Base-by-base conservation (phyloP, 176 grass and related monocot species). In the Avena sativa region DNA sequence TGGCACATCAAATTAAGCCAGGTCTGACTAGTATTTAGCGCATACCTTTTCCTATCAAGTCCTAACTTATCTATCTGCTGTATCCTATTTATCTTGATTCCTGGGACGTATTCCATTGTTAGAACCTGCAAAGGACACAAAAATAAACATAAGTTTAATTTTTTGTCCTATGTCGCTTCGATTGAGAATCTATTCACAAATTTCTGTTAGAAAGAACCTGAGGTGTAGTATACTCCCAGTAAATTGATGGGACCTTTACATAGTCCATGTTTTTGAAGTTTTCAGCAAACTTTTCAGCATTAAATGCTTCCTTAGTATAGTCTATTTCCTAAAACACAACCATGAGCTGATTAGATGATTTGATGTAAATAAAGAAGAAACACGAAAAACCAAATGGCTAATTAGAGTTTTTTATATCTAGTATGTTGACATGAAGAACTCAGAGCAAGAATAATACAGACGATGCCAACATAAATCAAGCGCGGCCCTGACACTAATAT, bases 51-150 rank as follows among this genome's bases (percentile, higher is more conserved):
- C 50, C 97, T 89, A 93, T 98, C 94, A 52, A 98, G 79, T 76
- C 97, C 97, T 91, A 98, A 90, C 57, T 94, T 89, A 91, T 98
- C 97, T 84, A 98, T 87, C 78, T 98, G 97, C 72, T 96, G 92
- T 91, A 96, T 98, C 87, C 97, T 95, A 84, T 98, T 98, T 90
- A 98, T 98, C 89, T 98, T 98, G 64, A 98, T 98, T 82, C 97
- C 97, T 85, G 97, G 97, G 77, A 98, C 94, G 74, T 96, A 98
- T 74, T 98, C 97, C 97, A 98, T 98, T 69, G 94, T 98, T 79
- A 98, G 89, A 70, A 98, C 97, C 97, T 98, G 92, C 53, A 90
- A 74, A 2, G 9, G 9, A 74, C 21, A 87, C 66, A 36, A 83
- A 61, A 83, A 43, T 0, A 81, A 88, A 50, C n/a, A 48, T 51